Conservation (phyloP, 805 yeast species). For the Ogataea neopini region DNA sequence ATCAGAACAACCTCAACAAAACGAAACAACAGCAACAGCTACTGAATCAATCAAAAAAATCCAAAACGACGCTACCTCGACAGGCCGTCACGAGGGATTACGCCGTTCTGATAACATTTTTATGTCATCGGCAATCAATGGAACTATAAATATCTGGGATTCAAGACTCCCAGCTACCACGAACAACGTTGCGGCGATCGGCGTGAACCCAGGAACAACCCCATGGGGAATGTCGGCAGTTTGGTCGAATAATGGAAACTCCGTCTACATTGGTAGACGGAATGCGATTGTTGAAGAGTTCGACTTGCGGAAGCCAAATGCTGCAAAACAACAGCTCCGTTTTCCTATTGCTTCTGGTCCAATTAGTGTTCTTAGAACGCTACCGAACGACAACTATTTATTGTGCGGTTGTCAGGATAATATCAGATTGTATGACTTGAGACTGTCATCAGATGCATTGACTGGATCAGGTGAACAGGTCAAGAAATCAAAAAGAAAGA, state of each 20-base stretch:
- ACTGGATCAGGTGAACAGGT: constrained; percentile 7
- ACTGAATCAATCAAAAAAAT: background rate
- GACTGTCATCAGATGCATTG: constrained; percentile 32
- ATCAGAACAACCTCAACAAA: background rate
- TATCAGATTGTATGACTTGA: constrained; percentile 79
- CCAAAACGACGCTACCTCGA: constrained; percentile 34
- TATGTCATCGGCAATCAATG: constrained; percentile 81
- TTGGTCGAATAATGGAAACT: constrained; percentile 85
- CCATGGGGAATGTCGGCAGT: constrained; percentile 94
- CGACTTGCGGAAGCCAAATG: constrained; percentile 58
- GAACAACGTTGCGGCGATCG: constrained; percentile 26
- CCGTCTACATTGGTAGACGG: constrained; percentile 81
- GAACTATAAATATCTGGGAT: constrained; percentile 83
- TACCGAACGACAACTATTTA: constrained; percentile 79
- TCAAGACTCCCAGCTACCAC: constrained; percentile 41
- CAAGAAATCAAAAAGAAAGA: constrained; percentile 39
- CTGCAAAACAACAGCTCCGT: constrained; percentile 56
- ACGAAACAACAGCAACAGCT: background rate
- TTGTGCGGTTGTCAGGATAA: constrained; percentile 91
- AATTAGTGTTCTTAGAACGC: constrained; percentile 72
- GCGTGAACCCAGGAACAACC: constrained; percentile 66
- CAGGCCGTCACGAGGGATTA: constrained; percentile 28
- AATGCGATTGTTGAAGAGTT: constrained; percentile 83
- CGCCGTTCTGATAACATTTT: constrained; percentile 50
- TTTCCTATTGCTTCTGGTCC: constrained; percentile 92